Base-by-base conservation (phyloP, 306 rosid genomes). In the Mimosa pudica region DNA sequence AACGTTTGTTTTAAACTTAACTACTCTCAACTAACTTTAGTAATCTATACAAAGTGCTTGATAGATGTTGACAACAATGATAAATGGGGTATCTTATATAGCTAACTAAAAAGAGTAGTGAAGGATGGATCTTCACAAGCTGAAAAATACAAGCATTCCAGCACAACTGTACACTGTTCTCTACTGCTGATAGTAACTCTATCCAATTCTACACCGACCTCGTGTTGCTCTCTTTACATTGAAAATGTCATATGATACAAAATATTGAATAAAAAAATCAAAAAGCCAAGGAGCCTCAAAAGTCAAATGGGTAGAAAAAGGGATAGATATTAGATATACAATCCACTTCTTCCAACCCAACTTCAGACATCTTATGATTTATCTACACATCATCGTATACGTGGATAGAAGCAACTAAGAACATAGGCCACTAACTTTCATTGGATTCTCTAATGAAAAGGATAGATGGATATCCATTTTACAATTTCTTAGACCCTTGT, bases 191-290 rank as follows among this genome's bases (percentile, higher is more conserved):
- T 81, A 75, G 49, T 46, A 71, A 51, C 67, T 46, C 44, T 71
- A 47, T 46, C 64, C 36, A 78, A 32, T 66, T 76, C 80, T 62
- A 70, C 70, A 79, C 48, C 35, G 79, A 74, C 70, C 87, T 48
- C 41, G 24, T 60, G 72, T 80, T 36, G 4, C 42, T 63, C 73
- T 72, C 77, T 79, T 42, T 81, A 82, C 83, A 84, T 61, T 32
- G 9, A 49, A 33, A 46, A n/a, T 24, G 30, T 54, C 62, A 60
- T 62, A 51, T 61, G 61, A 18, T 77, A 77, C 82, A 77, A 77
- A 68, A 77, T 24, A 38, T 54, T 64, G 32, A 61, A 61, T 11
- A 24, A 32, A 48, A 38, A 65, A 75, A 4, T 24, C 57, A 64
- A 24, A 24, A 17, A 2, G 72, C 73, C n/a, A 64, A 38, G 57